Evolutionary conservation across 805 yeast species (phyloP).

Genomic region (Nakazawaea ishiwadae): DNA sequence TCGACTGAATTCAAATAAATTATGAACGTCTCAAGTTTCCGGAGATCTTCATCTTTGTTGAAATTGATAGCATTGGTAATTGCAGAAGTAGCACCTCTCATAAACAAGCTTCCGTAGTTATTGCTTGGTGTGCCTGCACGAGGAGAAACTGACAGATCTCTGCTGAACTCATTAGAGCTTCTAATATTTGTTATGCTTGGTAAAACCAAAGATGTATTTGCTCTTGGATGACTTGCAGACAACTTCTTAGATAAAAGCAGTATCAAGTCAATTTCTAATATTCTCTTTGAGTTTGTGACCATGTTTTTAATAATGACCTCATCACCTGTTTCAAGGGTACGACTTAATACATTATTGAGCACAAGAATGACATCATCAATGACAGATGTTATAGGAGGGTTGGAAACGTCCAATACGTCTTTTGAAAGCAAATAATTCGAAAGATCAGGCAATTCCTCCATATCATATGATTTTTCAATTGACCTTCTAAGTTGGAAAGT

Average conservation of each 20-base stretch:
- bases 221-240: slow-evolving; percentile 36
- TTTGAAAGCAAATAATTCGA: slow-evolving; percentile 25
- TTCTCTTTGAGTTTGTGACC: slow-evolving; percentile 48
- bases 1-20: slow-evolving; percentile 71
- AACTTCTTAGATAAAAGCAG: slow-evolving; percentile 48
- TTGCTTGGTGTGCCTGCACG: slow-evolving; percentile 25
- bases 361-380: slow-evolving; percentile 82
- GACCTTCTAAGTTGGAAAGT: slow-evolving; percentile 71
- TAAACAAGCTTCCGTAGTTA: slow-evolving; percentile 26
- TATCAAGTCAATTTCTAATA: slow-evolving; percentile 60
- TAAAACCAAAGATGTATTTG: slow-evolving; percentile 16
- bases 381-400: slow-evolving; percentile 70
- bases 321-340: slow-evolving; percentile 71
- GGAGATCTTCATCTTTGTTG: slow-evolving; percentile 35
- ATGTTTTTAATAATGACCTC: slow-evolving; percentile 48
- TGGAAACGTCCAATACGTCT: background rate
- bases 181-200: slow-evolving; percentile 10
- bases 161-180: slow-evolving; percentile 13
- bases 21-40: slow-evolving; percentile 54
- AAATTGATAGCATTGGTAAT: slow-evolving; percentile 30
- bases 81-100: slow-evolving; percentile 37
- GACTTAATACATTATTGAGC: slow-evolving; percentile 60
- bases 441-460: slow-evolving; percentile 73
- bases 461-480: slow-evolving; percentile 70
- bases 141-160: slow-evolving; percentile 20